Base-by-base conservation (phyloP, 352 stramenopile genomes). In the Lagenidium giganteum region DNA sequence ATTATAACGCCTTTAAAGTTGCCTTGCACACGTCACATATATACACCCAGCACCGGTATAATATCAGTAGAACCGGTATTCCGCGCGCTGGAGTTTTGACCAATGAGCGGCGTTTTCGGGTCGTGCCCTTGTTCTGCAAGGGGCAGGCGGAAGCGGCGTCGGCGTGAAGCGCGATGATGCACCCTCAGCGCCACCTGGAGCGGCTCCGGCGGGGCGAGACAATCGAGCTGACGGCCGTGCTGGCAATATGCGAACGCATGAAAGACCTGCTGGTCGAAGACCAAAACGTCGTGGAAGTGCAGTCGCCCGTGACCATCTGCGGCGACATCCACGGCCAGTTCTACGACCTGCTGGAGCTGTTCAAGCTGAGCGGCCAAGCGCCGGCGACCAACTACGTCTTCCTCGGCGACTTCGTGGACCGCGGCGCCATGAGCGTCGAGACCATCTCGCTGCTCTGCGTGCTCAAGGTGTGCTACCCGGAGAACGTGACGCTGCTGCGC, bases 321-420 rank as follows among this genome's bases (percentile, higher is more conserved):
- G 95, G 96, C 33, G 96, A 99, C 72, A 87, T 99, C 44, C 96
- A 99, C 64, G 96, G 96, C 11, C 96, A 98, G 68, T 98, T 98
- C 69, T 95, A 95, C 59, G 96, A 99, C 70, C 70, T 99, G 27
- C 51, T 98, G 7, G 83, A 97, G 51, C 69, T 98, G 28, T 89
- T 98, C 29, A 78, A 95, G 42, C 78, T 96, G 8, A 74, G 84
- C 33, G 95, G 94, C 14, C 79, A 83, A 42, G 87, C 92, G 24
- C 86, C 92, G 1, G 59, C 76, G 22, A 93, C 74, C 16, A 88
- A 66, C 42, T 96, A 91, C 57, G 67, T 99, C 22, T 99, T 99
- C 63, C 63, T 99, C n/a, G 95, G 95, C 5, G 95, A 99, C 70
- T 98, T 98, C 62, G 94, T 99, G 20, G 95, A 99, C 76, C 76